Evolutionary conservation across 2,329 filamentous ascomycete genomes (phyloP), one percentile per base, ranked within the genome.

Genomic region (Colletotrichum aenigma): DNA sequence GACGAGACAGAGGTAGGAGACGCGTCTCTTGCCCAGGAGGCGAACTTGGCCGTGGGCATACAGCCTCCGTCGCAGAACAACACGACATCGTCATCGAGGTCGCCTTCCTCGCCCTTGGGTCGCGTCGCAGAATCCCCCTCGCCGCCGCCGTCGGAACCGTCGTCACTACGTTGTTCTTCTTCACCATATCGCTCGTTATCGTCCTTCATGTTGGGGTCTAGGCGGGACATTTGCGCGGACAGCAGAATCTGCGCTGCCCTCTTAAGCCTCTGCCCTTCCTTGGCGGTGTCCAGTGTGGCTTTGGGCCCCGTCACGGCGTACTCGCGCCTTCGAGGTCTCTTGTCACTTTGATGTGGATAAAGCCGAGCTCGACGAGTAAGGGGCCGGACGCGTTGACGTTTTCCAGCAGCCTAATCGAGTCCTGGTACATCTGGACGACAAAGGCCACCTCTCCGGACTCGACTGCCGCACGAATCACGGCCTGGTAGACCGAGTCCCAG

Each of bases 311-410:
- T 81, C 1, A 82, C 75, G 0, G 78, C 75, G 21, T 80, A 81
- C 76, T 74, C 0, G 81, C 73, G 4, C 68, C 52, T 2, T 80
- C 38, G 0, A 71, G 65, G 16, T 82, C 77, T 1, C 65, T 71
- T 4, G 52, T 66, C 1, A 78, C 79, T 2, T 80, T 61, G 3
- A 80, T 32, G 5, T 82, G 77, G 3, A 77, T 32, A 1, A 67
- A 3, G 0, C 79, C 79, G 2, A 82, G 78, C 1, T 80, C 79
- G 2, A 72, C 9, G 0, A 79, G 80, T 0, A 82, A 34, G 7
- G 81, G 81, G 1, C 78, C 77, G 4, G 74, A 77, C 1, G 80
- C 80, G 4, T 81, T 76, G 2, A 82, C 77, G 26, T 81, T 81
- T 1, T 82, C 81, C 7, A 82, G 67, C 12, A 79, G 80, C 2